Evolutionary conservation across 768 basidiomycete genomes (phyloP).

Genomic region (Nidula microcarpa): DNA sequence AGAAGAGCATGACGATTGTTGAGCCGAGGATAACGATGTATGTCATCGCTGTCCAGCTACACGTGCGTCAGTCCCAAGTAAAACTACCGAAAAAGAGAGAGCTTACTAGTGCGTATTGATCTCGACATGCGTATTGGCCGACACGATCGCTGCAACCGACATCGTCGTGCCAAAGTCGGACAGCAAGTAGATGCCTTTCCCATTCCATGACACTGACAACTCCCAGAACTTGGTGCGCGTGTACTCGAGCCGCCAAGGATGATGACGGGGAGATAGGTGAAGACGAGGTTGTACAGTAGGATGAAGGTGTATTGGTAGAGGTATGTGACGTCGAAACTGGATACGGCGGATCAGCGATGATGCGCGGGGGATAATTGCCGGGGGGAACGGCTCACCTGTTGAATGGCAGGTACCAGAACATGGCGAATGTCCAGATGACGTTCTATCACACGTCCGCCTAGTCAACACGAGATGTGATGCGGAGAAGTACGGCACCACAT

Average conservation of each 20-base stretch:
- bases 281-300: slow-evolving; percentile 85
- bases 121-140: slow-evolving; percentile 89
- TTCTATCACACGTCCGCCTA: slow-evolving; percentile 41
- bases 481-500: slow-evolving; percentile 7
- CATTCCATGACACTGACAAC: slow-evolving; percentile 68
- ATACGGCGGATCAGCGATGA: slow-evolving; percentile 3
- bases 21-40: slow-evolving; percentile 82
- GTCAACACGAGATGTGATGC: too few species aligned
- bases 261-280: slow-evolving; percentile 92
- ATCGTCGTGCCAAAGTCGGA: slow-evolving; percentile 92
- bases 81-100: slow-evolving; percentile 10
- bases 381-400: slow-evolving; percentile 55
- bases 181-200: slow-evolving; percentile 73
- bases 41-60: slow-evolving; percentile 79
- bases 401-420: slow-evolving; percentile 93
- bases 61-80: slow-evolving; percentile 15
- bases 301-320: slow-evolving; percentile 95
- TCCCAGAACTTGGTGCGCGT: slow-evolving; percentile 92
- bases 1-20: slow-evolving; percentile 77
- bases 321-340: slow-evolving; percentile 91
- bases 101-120: slow-evolving; percentile 87
- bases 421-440: slow-evolving; percentile 88
- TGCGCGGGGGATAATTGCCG: too few species aligned
- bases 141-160: slow-evolving; percentile 80
- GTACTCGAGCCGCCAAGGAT: slow-evolving; percentile 88